Evolutionary conservation across 768 basidiomycete species (phyloP), one percentile per base, ranked within the genome.

Genomic region (Naganishia vaughanmartiniae): DNA sequence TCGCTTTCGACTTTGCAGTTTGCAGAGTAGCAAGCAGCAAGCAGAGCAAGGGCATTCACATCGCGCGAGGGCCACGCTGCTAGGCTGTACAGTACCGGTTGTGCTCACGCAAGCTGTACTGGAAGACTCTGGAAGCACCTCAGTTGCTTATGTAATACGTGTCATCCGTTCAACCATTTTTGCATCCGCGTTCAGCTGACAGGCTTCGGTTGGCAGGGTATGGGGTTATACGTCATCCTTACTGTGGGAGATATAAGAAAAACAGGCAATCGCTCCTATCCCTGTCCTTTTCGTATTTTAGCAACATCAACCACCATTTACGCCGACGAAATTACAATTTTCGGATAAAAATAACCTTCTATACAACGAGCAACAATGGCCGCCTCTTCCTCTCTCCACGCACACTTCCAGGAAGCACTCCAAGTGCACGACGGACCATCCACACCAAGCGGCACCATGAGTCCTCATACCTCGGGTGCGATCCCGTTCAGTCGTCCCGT

Each of bases 401-500:
- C 65, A 4, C 48, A 66, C 48, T 53, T 66, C 21, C 65, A 53
- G 34, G 54, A 66, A 54, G 51, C 48, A 51, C 48, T 54, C 10
- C 65, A 66, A 28, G n/a, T 53, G 4, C 46, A 54, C 19, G 54
- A 56, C 14, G 53, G 34, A 31, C 67, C 67, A 17, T 42, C 42
- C 33, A 14, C 21, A 15, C 33, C 48, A n/a, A 30, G 39, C 14
- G 60, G 54, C n/a, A 74, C 68, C 14, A 65, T 67, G 19, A 26
- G 51, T 31, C 55, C 63, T 7, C 54, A 69, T 34, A 36, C 21
- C 15, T 30, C 34, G 2, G 39, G 33, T 15, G 73, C 76, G 10
- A 78, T 80, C 54, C 78, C 78, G 30, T 80, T 80, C 67, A 78
- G 77, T 34, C 78, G 79, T 66, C 79, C 79, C 19, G 56, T 69